These are phyloP conservation scores for Lepidium sativum DNA, from an alignment of 345 rosid species.

Conservation along the genomic window DNA sequence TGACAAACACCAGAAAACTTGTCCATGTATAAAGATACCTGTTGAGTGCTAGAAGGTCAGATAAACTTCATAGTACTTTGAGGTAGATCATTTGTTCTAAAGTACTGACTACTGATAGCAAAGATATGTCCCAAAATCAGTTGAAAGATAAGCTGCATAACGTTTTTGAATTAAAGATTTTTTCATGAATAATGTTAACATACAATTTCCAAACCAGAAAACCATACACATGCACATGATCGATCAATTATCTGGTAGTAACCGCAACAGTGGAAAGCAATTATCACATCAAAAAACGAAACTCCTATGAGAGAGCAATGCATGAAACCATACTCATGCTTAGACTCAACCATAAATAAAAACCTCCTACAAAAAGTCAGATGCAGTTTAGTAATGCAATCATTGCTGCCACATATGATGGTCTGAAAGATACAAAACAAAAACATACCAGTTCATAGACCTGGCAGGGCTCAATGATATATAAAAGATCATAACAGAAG, in stretches of 20 bases:
- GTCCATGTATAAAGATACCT: slow-evolving; percentile 98
- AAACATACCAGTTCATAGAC: slow-evolving; percentile 88
- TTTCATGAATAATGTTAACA: neutral
- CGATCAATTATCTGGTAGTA: neutral
- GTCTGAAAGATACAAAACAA: neutral
- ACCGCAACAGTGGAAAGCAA: neutral
- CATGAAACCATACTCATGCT: slow-evolving; percentile 2
- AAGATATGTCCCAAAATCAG: neutral
- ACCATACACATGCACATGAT: slow-evolving; percentile 8
- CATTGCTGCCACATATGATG: neutral
- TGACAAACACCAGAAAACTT: slow-evolving; percentile 99
- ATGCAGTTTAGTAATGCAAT: neutral
- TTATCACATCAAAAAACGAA: neutral
- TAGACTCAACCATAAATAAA: slow-evolving; percentile 1
- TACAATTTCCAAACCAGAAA: neutral
- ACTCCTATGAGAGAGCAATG: neutral
- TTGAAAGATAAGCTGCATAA: slow-evolving; percentile 5
- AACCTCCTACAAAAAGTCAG: slow-evolving; percentile 11
- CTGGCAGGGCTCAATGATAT: slow-evolving; percentile 92
- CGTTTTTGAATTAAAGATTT: neutral
- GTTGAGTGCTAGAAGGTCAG: slow-evolving; percentile 17
- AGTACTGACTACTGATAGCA: neutral
- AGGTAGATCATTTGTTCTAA: slow-evolving; percentile 5
- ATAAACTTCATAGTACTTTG: neutral
- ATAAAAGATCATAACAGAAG: slow-evolving; percentile 94